phyloP scores from a whole-genome alignment of 177 flowering plant genomes.

The Tripterygium wilfordii region DNA sequence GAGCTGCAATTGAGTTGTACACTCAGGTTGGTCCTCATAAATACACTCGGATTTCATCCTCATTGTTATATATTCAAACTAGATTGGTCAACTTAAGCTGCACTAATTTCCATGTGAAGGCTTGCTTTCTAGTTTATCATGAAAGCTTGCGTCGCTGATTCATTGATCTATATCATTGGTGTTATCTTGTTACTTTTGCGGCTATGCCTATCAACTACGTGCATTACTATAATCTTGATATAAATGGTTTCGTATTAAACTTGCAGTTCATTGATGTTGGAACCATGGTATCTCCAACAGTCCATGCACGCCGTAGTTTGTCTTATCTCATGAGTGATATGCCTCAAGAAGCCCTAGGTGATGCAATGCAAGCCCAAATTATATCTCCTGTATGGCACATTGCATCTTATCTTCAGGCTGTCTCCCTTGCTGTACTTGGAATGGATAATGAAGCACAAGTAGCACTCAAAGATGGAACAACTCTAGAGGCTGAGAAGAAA shows the following conservation, averaged over 20 bases:
- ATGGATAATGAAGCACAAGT: slow-evolving; percentile 42
- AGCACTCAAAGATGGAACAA: slow-evolving; percentile 42
- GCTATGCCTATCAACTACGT: too few species aligned
- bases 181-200: too few species aligned
- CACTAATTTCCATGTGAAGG: not conserved
- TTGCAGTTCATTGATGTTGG: slow-evolving; percentile 51
- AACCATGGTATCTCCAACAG: slow-evolving; percentile 51
- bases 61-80: not conserved
- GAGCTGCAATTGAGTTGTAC: slow-evolving; percentile 39
- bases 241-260: not conserved
- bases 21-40: slow-evolving; percentile 39
- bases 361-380: slow-evolving; percentile 61
- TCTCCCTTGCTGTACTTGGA: slow-evolving; percentile 30
- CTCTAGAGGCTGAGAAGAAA: slow-evolving; percentile 36
- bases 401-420: slow-evolving; percentile 50
- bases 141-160: too few species aligned
- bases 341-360: slow-evolving; percentile 45
- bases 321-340: slow-evolving; percentile 40
- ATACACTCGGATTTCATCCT: not conserved
- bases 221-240: too few species aligned
- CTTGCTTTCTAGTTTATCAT: too few species aligned
- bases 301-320: slow-evolving; percentile 49
- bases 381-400: slow-evolving; percentile 48
- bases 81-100: not conserved
- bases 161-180: too few species aligned